A percentile compares a stretch with the other conserved stretches of the same genome.
These are phyloP conservation scores for Clitopilus passeckerianus DNA, from an alignment of 768 basidiomycete genomes.

Conservation along the genomic window DNA sequence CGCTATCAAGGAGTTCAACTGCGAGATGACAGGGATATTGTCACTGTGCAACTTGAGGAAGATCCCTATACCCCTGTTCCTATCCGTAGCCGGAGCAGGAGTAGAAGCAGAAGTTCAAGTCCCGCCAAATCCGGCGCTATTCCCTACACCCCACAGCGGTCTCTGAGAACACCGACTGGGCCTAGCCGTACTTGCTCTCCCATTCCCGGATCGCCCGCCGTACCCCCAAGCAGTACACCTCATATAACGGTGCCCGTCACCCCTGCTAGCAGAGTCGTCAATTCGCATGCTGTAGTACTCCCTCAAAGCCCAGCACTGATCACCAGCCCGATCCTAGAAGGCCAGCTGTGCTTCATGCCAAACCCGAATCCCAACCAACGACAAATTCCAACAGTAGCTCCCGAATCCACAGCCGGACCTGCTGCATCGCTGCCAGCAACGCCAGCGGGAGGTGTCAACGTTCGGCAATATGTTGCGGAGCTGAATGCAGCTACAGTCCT, in stretches of 20 bases:
- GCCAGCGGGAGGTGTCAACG: not conserved
- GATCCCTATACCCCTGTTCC: slow-evolving; percentile 38
- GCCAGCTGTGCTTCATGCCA: slow-evolving; percentile 49
- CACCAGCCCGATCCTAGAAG: slow-evolving; percentile 52
- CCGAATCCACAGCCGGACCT: not conserved
- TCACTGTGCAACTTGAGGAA: slow-evolving; percentile 1
- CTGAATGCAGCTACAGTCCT: not conserved
- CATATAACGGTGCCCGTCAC: not conserved
- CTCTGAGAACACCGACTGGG: not conserved
- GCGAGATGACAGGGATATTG: not conserved
- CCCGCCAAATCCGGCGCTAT: slow-evolving; percentile 11
- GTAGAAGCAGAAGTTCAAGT: slow-evolving; percentile 9
- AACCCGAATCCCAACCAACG: slow-evolving; percentile 7
- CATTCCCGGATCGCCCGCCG: not conserved
- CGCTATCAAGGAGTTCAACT: slow-evolving; percentile 10
- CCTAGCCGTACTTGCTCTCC: not conserved
- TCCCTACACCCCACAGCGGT: not conserved
- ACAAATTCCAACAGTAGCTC: not conserved
- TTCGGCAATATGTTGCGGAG: not conserved
- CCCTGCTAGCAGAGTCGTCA: not conserved
- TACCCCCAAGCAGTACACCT: not conserved
- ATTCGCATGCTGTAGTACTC: slow-evolving; percentile 20
- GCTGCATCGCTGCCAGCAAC: too few species aligned
- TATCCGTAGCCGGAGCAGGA: slow-evolving; percentile 18
- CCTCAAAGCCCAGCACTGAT: slow-evolving; percentile 54